phyloP scores from a whole-genome alignment of 73 alveolate species.

The Durusdinium trenchii region DNA sequence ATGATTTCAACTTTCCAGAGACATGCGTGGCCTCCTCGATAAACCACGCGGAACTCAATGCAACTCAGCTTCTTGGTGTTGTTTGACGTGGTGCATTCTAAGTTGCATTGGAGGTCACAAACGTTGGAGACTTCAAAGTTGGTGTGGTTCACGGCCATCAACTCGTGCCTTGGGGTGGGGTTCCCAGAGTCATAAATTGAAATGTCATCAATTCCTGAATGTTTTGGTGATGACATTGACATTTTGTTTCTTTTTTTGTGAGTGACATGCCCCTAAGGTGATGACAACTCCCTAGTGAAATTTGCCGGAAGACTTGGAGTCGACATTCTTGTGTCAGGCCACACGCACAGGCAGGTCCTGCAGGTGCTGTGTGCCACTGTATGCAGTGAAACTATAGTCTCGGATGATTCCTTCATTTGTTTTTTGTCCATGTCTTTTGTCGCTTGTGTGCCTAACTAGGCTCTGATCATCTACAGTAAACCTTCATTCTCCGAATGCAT shows the following conservation, averaged over 20 bases:
- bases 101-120: conserved; percentile 1
- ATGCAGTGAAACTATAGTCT: neutral
- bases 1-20: conserved; percentile 69
- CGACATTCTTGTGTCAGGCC: conserved; percentile 74
- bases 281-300: conserved; percentile 51
- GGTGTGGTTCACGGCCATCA: conserved; percentile 84
- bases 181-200: neutral
- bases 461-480: too few species aligned
- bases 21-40: neutral
- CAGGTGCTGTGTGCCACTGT: neutral
- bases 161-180: conserved; percentile 66
- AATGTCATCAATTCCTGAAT: neutral
- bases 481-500: too few species aligned
- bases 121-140: conserved; percentile 82
- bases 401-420: too few species aligned
- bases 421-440: too few species aligned
- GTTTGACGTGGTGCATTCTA: too few species aligned
- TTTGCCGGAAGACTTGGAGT: conserved; percentile 78
- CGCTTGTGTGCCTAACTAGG: too few species aligned
- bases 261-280: too few species aligned
- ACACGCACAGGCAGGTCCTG: conserved; percentile 66
- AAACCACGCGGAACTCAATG: too few species aligned
- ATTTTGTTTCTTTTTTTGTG: too few species aligned
- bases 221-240: neutral
- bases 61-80: too few species aligned